Percentiles rank a stretch among this genome's conserved stretches.
These are phyloP conservation scores for Populus euphratica DNA, from an alignment of 345 rosid genomes.

Conservation along the genomic window DNA sequence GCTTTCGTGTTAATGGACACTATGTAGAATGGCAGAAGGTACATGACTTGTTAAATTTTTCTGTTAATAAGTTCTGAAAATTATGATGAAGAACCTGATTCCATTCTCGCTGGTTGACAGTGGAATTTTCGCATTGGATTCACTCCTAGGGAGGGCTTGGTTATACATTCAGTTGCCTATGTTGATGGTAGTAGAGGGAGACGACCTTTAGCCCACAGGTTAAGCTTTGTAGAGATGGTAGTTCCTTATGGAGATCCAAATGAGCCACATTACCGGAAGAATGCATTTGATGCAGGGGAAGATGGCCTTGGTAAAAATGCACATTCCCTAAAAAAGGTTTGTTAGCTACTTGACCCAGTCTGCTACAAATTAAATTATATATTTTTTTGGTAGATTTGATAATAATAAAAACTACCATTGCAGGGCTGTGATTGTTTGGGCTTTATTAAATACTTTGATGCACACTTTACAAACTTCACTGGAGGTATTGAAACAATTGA, in stretches of 20 bases:
- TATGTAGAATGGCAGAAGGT: slow-evolving; percentile 96
- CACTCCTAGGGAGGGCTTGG: slow-evolving; percentile 88
- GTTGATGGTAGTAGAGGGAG: slow-evolving; percentile 86
- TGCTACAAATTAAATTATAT: neutral
- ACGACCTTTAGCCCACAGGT: slow-evolving; percentile 82
- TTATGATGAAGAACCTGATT: slow-evolving; percentile 14
- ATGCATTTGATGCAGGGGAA: slow-evolving; percentile 98
- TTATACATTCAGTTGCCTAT: slow-evolving; percentile 85
- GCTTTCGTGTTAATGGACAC: slow-evolving; percentile 76
- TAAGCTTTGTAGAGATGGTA: slow-evolving; percentile 94
- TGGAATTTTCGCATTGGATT: slow-evolving; percentile 96
- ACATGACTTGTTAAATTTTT: slow-evolving; percentile 7
- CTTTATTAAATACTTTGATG: slow-evolving; percentile 80
- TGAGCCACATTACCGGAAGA: slow-evolving; percentile 87
- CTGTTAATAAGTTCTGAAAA: slow-evolving; percentile 4
- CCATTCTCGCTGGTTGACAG: slow-evolving; percentile 41
- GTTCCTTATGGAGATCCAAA: slow-evolving; percentile 97
- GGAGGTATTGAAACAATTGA: slow-evolving; percentile 92
- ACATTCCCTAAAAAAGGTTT: slow-evolving; percentile 89
- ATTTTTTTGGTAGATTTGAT: neutral
- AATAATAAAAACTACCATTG: slow-evolving; percentile 5
- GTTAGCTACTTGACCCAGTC: neutral
- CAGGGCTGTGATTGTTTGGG: slow-evolving; percentile 95
- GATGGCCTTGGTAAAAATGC: slow-evolving; percentile 96
- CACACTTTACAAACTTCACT: slow-evolving; percentile 80